A percentile compares a stretch with the other conserved stretches of the same genome.
Conservation (phyloP, 495 filamentous ascomycete species). For the Hypoxylon subgilvum region DNA sequence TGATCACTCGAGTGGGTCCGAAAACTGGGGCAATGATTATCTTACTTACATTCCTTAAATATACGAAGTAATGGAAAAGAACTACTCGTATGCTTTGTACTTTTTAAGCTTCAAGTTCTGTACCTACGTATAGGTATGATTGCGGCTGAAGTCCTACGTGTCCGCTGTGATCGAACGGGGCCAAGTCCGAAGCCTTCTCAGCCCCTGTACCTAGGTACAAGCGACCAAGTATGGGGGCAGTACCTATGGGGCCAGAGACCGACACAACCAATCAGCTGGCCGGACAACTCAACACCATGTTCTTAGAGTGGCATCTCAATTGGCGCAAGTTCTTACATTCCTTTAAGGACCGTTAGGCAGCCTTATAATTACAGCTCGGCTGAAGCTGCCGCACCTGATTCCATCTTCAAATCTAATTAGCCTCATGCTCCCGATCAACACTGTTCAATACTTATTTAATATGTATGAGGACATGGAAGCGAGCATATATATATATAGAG, state of each 20-base stretch:
- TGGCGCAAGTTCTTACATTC: neutral
- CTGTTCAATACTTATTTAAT: neutral
- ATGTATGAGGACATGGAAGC: neutral
- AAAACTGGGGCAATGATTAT: too few relatives aligned
- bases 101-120: neutral
- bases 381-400: conserved; percentile 9
- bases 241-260: conserved; percentile 27
- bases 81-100: too few relatives aligned
- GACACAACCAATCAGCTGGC: conserved; percentile 32
- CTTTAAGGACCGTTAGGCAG: neutral
- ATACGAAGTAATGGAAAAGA: too few relatives aligned
- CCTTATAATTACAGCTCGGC: neutral
- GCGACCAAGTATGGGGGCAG: too few relatives aligned
- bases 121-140: too few relatives aligned
- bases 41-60: too few relatives aligned
- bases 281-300: neutral
- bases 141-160: conserved; percentile 1
- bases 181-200: conserved; percentile 16
- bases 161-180: neutral
- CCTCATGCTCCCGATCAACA: neutral
- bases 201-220: neutral
- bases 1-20: too few relatives aligned
- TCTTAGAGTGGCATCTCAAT: neutral
- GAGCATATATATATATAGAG: conserved; percentile 14
- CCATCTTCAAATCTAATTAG: neutral